Conservation (phyloP, 2,329 filamentous ascomycete genomes). For the Sporothrix phasma region DNA sequence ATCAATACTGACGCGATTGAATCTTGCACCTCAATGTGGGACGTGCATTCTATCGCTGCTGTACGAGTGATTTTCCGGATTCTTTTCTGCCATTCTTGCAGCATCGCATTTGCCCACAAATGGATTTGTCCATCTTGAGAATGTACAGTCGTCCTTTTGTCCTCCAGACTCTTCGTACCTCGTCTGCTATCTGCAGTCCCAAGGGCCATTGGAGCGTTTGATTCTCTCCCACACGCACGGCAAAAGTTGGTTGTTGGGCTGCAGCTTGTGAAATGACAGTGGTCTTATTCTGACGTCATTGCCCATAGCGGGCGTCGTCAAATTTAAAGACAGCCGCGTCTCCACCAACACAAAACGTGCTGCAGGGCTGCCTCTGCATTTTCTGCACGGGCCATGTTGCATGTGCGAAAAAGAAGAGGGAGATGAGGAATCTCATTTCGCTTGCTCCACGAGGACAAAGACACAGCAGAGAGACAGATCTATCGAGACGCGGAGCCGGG, state of each 20-base stretch:
- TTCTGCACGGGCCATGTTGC: no score
- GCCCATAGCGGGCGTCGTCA: neutral
- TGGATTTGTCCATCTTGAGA: neutral
- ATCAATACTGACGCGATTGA: no score
- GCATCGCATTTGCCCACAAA: neutral
- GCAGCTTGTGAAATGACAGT: conserved; percentile 4
- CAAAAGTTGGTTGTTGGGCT: neutral
- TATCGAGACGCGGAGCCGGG: conserved; percentile 2
- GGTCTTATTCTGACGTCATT: conserved; percentile 15
- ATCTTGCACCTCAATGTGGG: neutral
- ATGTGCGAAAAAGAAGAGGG: no score
- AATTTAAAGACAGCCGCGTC: neutral
- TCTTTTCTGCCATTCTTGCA: neutral
- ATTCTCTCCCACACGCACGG: neutral
- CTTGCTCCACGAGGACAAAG: neutral
- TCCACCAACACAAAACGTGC: neutral
- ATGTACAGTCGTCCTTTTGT: no score
- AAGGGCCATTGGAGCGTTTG: no score
- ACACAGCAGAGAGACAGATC: neutral
- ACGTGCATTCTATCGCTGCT: no score
- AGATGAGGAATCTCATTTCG: neutral
- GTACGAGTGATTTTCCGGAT: neutral
- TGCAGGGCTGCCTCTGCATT: neutral
- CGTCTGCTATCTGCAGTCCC: neutral
- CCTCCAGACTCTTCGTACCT: neutral